phyloP scores from a whole-genome alignment of 768 basidiomycete genomes.

The Suillus hirtellus region DNA sequence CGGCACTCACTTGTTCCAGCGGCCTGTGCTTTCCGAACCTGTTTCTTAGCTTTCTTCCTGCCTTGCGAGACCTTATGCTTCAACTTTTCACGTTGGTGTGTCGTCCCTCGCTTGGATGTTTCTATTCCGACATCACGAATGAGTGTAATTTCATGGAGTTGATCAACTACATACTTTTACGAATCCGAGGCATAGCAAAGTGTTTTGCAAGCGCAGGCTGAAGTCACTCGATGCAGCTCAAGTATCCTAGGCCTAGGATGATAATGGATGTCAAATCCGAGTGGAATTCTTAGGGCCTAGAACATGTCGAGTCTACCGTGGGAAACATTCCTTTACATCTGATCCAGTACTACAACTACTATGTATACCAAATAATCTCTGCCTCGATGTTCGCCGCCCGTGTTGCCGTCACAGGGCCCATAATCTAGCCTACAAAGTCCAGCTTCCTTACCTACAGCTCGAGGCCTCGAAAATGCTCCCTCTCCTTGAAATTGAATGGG shows the following conservation, averaged over 20 bases:
- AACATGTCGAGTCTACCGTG: background rate
- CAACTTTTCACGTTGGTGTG: constrained; percentile 70
- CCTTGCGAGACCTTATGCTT: constrained; percentile 76
- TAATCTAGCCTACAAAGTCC: too few relatives aligned
- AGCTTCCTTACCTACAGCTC: too few relatives aligned
- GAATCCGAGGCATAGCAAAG: constrained; percentile 58
- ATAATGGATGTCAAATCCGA: background rate
- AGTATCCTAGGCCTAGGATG: background rate
- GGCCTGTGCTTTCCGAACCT: constrained; percentile 68
- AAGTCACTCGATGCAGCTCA: background rate
- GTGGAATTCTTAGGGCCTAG: background rate
- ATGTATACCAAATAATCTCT: too few relatives aligned
- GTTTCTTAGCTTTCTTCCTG: constrained; percentile 72
- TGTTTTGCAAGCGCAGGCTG: constrained; percentile 3
- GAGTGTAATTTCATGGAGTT: constrained; percentile 15
- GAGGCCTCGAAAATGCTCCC: too few relatives aligned
- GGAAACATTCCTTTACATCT: background rate
- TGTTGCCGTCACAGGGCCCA: too few relatives aligned
- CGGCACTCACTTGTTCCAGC: constrained; percentile 78
- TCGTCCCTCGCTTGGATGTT: constrained; percentile 80
- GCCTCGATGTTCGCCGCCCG: too few relatives aligned
- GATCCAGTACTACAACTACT: too few relatives aligned
- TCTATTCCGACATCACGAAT: constrained; percentile 44
- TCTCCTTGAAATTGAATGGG: too few relatives aligned
- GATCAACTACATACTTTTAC: constrained; percentile 54